Evolutionary conservation across 139 green algal genomes (phyloP), one percentile per base, ranked within the genome.

Genomic region (Coelastrella sp.): DNA sequence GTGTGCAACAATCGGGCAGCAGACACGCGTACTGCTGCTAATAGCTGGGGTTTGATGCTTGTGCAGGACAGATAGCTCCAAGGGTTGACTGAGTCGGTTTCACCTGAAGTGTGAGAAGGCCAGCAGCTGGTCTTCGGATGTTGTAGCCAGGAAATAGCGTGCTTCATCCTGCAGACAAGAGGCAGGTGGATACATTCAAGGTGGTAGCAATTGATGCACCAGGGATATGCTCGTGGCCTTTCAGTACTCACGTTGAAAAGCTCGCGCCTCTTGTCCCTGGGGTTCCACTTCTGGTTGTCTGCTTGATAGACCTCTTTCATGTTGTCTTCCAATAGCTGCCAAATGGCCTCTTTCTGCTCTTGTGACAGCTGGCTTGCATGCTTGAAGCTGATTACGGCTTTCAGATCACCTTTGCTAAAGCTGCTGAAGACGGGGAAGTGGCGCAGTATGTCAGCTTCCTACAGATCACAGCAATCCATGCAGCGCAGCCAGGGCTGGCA

Each of bases 31-130:
- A 3, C 35, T 49, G 35, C 35, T 49, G 35, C 35, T 49, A 3
- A 49, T 49, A 49, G 35, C 35, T 49, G 35, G 35, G 1, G 35
- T 49, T 49, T 49, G 35, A 49, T 49, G 35, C 35, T 49, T 49
- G 35, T 49, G 35, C 35, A 49, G 35, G 35, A 49, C 35, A 49
- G 35, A 49, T 1, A 49, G 35, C 35, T 49, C 35, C 35, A 49
- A 49, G 35, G 35, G 35, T 49, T 49, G 35, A 49, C 35, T 49
- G 35, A 49, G 35, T 49, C 35, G 35, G 35, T 73, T 24, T 73
- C 58, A 74, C 85, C 73, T 90, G 74, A 90, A 90, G 68, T 90
- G 85, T 22, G 68, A 84, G 85, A 75, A 90, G 10, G 35, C 74
- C n/a, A 90, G 4, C 73, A 90, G 74, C 85, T 74, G 73, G 7